Evolutionary conservation across 2,329 filamentous ascomycete species (phyloP).

Genomic region (Scedosporium minutisporum): DNA sequence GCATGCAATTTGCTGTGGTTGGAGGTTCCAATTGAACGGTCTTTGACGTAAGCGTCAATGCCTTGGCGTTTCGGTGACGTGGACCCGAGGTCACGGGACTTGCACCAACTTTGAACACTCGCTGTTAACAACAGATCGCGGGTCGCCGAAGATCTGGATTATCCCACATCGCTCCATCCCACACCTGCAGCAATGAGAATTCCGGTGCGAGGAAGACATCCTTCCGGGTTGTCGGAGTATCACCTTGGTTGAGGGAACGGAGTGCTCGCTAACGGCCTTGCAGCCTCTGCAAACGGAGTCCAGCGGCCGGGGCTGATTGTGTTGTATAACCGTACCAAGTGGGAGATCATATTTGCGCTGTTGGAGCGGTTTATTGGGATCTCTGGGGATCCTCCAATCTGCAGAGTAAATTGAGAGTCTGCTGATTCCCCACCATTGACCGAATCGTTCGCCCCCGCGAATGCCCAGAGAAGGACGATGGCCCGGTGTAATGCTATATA

Average conservation of each 20-base stretch:
- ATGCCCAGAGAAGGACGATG: slow-evolving; percentile 94
- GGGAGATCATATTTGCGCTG: neutral
- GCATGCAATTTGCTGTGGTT: no score
- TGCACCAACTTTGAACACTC: no score
- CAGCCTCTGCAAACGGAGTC: slow-evolving; percentile 1
- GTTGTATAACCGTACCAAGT: neutral
- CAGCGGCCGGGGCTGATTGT: neutral
- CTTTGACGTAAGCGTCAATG: no score
- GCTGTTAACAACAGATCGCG: no score
- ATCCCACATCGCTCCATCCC: no score
- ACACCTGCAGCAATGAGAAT: no score
- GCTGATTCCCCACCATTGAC: neutral
- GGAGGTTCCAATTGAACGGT: no score
- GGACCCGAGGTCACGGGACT: no score
- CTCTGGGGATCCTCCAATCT: neutral
- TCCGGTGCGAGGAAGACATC: no score
- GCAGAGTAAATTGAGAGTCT: neutral
- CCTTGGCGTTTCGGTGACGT: no score
- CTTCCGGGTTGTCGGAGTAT: no score
- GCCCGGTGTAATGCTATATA: slow-evolving; percentile 94
- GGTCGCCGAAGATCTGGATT: no score
- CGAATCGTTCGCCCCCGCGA: slow-evolving; percentile 49
- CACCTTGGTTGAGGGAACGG: neutral
- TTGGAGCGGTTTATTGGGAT: neutral
- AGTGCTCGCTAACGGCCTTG: neutral